Conservation (phyloP, 2,329 filamentous ascomycete genomes). For the Cordyceps cicadae region DNA sequence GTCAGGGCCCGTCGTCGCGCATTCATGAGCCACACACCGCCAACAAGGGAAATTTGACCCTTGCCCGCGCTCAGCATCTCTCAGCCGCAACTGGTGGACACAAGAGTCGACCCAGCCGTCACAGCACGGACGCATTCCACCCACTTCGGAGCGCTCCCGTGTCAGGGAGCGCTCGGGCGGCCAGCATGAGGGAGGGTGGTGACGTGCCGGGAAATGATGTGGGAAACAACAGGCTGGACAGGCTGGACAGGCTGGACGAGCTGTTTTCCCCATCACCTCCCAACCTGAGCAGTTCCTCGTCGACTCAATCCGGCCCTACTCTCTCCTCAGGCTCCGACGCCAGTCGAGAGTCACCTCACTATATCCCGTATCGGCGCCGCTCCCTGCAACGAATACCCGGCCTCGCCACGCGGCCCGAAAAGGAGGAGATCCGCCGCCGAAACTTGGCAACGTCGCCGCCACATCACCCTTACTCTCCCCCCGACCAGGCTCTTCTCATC, state of each 20-base stretch:
- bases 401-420: background rate
- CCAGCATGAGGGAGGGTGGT: background rate
- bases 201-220: background rate
- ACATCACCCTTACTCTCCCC: background rate
- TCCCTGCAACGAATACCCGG: conserved; percentile 6
- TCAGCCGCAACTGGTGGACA: background rate
- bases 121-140: conserved; percentile 7
- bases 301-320: conserved; percentile 1
- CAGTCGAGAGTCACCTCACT: background rate
- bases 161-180: conserved; percentile 8
- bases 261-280: background rate
- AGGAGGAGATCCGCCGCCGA: background rate
- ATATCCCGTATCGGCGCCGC: conserved; percentile 4
- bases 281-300: conserved; percentile 1
- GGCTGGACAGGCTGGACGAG: background rate
- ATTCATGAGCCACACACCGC: background rate
- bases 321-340: background rate
- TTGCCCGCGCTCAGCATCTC: background rate
- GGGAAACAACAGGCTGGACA: too few relatives aligned
- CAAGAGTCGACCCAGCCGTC: conserved; percentile 4
- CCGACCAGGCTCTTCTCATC: background rate
- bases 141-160: conserved; percentile 3
- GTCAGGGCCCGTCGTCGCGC: background rate
- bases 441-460: background rate
- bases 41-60: background rate